Evolutionary conservation across 2,329 filamentous ascomycete species (phyloP).

Genomic region (Claviceps quebecensis): DNA sequence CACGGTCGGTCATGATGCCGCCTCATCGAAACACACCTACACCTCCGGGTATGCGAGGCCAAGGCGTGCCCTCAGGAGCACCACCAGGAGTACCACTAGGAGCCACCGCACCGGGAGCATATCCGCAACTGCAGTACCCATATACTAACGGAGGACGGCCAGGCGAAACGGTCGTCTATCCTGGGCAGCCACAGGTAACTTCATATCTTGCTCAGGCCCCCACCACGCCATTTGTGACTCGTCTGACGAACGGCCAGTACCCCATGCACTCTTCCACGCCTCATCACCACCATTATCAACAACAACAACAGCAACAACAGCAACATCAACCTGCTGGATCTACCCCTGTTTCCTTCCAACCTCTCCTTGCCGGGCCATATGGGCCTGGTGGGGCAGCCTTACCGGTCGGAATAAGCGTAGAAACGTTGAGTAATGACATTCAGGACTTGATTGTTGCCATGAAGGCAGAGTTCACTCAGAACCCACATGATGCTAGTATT

Average conservation of each 20-base stretch:
- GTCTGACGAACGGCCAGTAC: conserved; percentile 12
- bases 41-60: conserved; percentile 40
- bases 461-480: conserved; percentile 60
- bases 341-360: conserved; percentile 26
- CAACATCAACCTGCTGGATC: conserved; percentile 23
- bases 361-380: conserved; percentile 25
- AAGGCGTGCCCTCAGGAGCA: conserved; percentile 10
- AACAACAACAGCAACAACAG: conserved; percentile 23
- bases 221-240: not conserved
- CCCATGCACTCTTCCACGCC: conserved; percentile 24
- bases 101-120: conserved; percentile 5
- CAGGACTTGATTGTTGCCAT: conserved; percentile 61
- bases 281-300: conserved; percentile 11
- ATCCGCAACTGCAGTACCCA: conserved; percentile 15
- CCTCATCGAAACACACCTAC: conserved; percentile 62
- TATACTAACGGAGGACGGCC: conserved; percentile 18
- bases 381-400: conserved; percentile 16
- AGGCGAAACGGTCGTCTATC: conserved; percentile 10
- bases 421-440: conserved; percentile 71
- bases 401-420: conserved; percentile 44
- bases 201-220: not conserved
- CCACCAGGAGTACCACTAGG: conserved; percentile 5
- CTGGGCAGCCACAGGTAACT: conserved; percentile 17
- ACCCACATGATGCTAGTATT: conserved; percentile 60
- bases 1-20: conserved; percentile 36